These are phyloP conservation scores for Suhomyces sp. DNA, from an alignment of 805 yeast genomes.

Conservation along the genomic window DNA sequence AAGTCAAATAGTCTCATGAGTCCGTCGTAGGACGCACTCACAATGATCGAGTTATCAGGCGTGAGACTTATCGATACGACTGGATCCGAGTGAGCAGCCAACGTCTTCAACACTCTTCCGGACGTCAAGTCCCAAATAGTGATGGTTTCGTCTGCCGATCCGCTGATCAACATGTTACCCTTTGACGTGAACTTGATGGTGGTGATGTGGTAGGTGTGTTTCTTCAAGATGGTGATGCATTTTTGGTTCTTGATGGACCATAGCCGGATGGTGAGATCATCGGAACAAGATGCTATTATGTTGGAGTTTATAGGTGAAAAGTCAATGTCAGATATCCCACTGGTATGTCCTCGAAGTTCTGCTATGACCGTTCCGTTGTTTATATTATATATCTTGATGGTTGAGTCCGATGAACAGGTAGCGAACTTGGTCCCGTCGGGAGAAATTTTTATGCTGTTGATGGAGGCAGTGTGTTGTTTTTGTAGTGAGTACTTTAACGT, in stretches of 20 bases:
- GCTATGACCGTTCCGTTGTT: constrained; percentile 27
- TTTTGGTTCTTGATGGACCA: constrained; percentile 60
- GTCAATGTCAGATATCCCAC: constrained; percentile 69
- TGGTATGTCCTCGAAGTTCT: constrained; percentile 54
- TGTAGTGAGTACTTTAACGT: constrained; percentile 10
- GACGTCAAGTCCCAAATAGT: constrained; percentile 81
- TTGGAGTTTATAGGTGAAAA: constrained; percentile 71
- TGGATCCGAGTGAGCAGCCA: constrained; percentile 93
- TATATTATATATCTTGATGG: constrained; percentile 24
- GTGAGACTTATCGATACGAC: constrained; percentile 72
- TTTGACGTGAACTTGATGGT: constrained; percentile 65
- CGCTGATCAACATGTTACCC: constrained; percentile 77
- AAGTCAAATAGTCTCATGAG: constrained; percentile 85
- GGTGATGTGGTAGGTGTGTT: constrained; percentile 85
- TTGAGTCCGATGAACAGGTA: constrained; percentile 36
- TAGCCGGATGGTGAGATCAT: constrained; percentile 74
- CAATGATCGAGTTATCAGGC: constrained; percentile 76
- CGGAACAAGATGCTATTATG: constrained; percentile 79
- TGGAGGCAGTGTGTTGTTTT: constrained; percentile 5
- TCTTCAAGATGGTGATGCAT: constrained; percentile 51
- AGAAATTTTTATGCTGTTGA: constrained; percentile 53
- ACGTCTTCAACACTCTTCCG: constrained; percentile 69
- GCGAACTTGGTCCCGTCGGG: constrained; percentile 63
- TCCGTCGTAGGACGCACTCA: constrained; percentile 89
- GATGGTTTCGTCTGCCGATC: constrained; percentile 88